Percentiles rank a stretch among this genome's conserved stretches.
Evolutionary conservation across 2,329 filamentous ascomycete genomes (phyloP).

Genomic region (Eutypa lata): DNA sequence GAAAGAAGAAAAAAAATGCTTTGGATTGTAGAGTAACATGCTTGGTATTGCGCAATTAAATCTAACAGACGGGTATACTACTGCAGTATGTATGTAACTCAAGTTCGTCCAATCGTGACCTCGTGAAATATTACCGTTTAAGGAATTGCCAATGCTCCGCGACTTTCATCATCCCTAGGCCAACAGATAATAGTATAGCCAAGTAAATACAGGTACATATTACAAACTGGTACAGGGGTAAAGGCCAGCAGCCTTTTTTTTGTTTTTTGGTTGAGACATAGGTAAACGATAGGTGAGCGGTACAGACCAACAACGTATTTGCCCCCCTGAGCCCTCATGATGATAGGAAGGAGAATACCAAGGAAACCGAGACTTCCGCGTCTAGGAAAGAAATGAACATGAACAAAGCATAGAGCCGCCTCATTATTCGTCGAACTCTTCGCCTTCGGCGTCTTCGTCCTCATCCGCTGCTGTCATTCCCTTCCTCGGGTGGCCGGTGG

Average conservation of each 20-base stretch:
- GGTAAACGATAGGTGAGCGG: too few relatives aligned
- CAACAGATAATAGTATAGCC: background rate
- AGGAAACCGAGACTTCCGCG: background rate
- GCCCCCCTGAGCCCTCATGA: too few relatives aligned
- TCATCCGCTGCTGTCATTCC: slow-evolving; percentile 9
- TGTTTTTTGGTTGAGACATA: too few relatives aligned
- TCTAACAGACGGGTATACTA: background rate
- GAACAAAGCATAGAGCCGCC: background rate
- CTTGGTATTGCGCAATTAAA: background rate
- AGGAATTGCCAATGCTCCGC: background rate
- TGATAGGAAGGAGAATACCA: background rate
- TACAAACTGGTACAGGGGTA: background rate
- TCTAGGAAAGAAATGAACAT: slow-evolving; percentile 2
- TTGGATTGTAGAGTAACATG: background rate
- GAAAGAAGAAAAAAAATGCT: too few relatives aligned
- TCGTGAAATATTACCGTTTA: background rate
- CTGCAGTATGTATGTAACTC: background rate
- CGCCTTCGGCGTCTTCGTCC: slow-evolving; percentile 27
- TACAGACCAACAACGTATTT: too few relatives aligned
- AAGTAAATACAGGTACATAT: background rate
- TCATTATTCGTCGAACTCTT: slow-evolving; percentile 25
- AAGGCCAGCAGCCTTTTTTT: background rate
- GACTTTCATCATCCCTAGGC: background rate
- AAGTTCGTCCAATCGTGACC: background rate
- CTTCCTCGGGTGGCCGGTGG: slow-evolving; percentile 6